Conservation (phyloP, 2,329 filamentous ascomycete species). For the Parastagonospora avenae region DNA sequence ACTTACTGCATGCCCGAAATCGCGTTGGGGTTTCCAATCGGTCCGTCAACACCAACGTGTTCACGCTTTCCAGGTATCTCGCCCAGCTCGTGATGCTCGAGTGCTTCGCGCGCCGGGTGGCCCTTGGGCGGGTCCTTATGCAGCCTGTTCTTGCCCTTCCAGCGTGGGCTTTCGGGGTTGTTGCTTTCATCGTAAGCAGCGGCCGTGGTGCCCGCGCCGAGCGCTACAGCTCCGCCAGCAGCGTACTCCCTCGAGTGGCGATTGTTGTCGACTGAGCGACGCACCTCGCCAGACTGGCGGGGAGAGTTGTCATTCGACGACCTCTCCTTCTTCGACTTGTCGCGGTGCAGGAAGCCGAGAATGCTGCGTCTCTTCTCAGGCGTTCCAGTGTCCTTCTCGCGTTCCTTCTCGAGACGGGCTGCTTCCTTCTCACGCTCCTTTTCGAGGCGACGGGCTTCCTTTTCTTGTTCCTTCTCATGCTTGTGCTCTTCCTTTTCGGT, state of each 20-base stretch:
- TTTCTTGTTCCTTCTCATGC: conserved; percentile 21
- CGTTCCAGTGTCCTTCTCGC: conserved; percentile 40
- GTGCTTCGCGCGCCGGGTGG: conserved; percentile 37
- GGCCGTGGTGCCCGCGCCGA: conserved; percentile 22
- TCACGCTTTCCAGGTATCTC: conserved; percentile 24
- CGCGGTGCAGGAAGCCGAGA: conserved; percentile 49
- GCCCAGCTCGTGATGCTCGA: conserved; percentile 23
- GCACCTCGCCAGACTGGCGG: conserved; percentile 15
- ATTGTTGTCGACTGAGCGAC: conserved; percentile 13
- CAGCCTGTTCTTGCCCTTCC: conserved; percentile 43
- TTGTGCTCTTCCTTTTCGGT: conserved; percentile 30
- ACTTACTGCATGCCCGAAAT: conserved; percentile 39
- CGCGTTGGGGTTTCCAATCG: conserved; percentile 30
- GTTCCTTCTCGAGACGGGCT: conserved; percentile 5
- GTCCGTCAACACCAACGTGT: conserved; percentile 39
- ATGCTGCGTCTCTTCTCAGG: conserved; percentile 46
- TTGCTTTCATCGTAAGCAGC: conserved; percentile 23
- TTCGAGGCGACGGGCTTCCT: conserved; percentile 5
- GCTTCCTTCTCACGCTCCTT: conserved; percentile 24
- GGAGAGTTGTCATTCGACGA: conserved; percentile 19
- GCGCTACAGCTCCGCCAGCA: conserved; percentile 19
- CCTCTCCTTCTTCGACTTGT: conserved; percentile 47
- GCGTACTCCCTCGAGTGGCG: conserved; percentile 33
- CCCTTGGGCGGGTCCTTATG: conserved; percentile 50
- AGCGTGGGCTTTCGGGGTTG: conserved; percentile 20